Conservation (phyloP, 2,329 filamentous ascomycete species). For the Sarocladium oryzae region DNA sequence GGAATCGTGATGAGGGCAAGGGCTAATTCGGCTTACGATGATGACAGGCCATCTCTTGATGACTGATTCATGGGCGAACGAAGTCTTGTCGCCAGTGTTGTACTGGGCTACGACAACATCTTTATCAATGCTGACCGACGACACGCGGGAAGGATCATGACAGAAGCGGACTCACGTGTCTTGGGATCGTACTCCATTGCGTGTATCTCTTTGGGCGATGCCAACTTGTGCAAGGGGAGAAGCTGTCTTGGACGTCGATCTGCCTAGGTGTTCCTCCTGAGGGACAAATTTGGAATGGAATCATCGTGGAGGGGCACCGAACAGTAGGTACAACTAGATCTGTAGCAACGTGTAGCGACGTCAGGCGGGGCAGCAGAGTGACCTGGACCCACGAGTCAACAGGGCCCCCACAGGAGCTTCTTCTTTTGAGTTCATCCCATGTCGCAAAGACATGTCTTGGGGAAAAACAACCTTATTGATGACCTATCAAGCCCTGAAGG, state of each 20-base stretch:
- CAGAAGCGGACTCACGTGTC: conserved; percentile 49
- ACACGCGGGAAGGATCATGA: neutral
- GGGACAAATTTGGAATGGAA: conserved; percentile 3
- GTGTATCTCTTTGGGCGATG: neutral
- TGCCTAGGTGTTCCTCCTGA: neutral
- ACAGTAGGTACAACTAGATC: too few species aligned
- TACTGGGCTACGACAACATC: conserved; percentile 55
- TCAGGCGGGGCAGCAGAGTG: conserved; percentile 4
- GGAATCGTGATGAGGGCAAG: neutral
- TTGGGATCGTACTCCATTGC: conserved; percentile 70
- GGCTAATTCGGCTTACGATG: conserved; percentile 51
- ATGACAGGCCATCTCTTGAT: conserved; percentile 91
- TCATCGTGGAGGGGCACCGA: neutral
- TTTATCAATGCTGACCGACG: neutral
- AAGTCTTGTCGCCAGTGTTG: conserved; percentile 72
- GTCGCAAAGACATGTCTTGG: too few species aligned
- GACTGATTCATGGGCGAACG: conserved; percentile 82
- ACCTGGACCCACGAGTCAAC: neutral
- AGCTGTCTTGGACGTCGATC: neutral
- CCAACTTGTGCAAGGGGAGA: neutral
- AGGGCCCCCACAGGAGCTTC: neutral
- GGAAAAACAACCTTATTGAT: too few species aligned
- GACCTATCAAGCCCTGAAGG: too few species aligned
- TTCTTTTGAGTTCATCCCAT: neutral
- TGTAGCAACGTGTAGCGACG: too few species aligned